A percentile compares a stretch with the other conserved stretches of the same genome.
phyloP scores from a whole-genome alignment of 768 basidiomycete species.

The Galerina marginata region DNA sequence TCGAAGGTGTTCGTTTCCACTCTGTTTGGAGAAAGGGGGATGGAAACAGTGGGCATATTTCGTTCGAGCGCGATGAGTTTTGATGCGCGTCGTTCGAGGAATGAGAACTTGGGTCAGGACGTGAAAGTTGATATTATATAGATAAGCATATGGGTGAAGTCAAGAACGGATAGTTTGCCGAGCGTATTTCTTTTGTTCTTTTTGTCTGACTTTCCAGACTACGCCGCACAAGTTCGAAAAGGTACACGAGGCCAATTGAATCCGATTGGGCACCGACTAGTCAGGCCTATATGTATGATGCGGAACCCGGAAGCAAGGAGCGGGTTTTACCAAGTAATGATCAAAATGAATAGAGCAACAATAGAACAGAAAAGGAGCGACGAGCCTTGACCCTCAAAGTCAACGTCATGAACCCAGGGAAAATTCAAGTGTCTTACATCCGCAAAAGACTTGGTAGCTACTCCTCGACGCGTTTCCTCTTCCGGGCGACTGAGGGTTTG shows the following conservation, averaged over 20 bases:
- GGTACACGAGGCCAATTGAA: background rate
- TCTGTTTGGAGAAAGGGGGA: no score
- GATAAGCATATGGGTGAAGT: background rate
- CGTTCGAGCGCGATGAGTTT: background rate
- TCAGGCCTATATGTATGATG: conserved; percentile 8
- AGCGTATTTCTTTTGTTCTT: conserved; percentile 13
- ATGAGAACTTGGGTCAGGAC: background rate
- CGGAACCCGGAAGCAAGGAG: background rate
- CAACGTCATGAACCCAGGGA: no score
- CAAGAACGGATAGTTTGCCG: conserved; percentile 3
- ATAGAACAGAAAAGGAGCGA: no score
- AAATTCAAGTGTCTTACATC: conserved; percentile 3
- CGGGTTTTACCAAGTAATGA: background rate
- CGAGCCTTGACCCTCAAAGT: no score
- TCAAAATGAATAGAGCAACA: background rate
- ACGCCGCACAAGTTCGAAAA: conserved; percentile 2
- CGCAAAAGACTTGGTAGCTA: conserved; percentile 9
- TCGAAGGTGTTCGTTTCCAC: conserved; percentile 9
- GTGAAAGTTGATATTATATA: background rate
- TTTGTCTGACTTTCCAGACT: conserved; percentile 5
- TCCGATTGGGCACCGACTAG: conserved; percentile 1
- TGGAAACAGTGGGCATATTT: no score
- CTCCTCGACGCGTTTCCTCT: conserved; percentile 37
- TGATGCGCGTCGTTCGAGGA: background rate
- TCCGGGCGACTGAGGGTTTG: conserved; percentile 33